phyloP scores from a whole-genome alignment of 192 early-diverging fungal species.

The Mortierella hygrophila region DNA sequence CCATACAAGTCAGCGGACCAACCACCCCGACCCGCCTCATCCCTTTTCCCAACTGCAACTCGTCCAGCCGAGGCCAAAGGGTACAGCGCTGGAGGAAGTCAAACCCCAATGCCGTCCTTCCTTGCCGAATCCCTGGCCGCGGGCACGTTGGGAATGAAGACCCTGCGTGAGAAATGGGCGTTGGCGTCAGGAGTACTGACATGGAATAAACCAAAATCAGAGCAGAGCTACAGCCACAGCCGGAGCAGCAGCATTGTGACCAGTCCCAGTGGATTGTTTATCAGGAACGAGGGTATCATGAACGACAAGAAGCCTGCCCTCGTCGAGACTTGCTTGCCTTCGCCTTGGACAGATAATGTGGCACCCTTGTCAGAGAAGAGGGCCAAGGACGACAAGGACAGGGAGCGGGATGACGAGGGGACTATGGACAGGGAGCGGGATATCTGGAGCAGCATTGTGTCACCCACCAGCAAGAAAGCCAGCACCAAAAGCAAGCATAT shows the following conservation, averaged over 20 bases:
- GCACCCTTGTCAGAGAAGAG: constrained; percentile 8
- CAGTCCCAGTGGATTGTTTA: constrained; percentile 46
- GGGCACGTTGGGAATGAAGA: constrained; percentile 44
- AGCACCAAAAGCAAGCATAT: neutral
- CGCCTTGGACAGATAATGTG: constrained; percentile 13
- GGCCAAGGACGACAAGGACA: neutral
- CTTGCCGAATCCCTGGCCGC: constrained; percentile 42
- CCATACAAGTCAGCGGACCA: constrained; percentile 2
- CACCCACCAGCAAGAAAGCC: constrained; percentile 10
- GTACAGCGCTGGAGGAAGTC: constrained; percentile 12
- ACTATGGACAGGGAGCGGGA: constrained; percentile 10
- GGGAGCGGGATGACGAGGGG: neutral
- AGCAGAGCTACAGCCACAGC: constrained; percentile 4
- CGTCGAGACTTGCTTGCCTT: constrained; percentile 37
- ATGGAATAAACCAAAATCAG: constrained; percentile 34
- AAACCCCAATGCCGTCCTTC: constrained; percentile 47
- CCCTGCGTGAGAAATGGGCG: constrained; percentile 46
- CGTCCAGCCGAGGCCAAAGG: constrained; percentile 31
- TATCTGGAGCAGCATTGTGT: constrained; percentile 17
- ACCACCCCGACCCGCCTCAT: neutral
- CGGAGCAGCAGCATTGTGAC: constrained; percentile 30
- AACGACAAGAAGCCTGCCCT: constrained; percentile 50
- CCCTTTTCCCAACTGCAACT: neutral
- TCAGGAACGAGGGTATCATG: constrained; percentile 36
- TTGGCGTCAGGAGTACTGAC: constrained; percentile 44